phyloP scores from a whole-genome alignment of 1,284 basidiomycete species.

The Fomes fomentarius region DNA sequence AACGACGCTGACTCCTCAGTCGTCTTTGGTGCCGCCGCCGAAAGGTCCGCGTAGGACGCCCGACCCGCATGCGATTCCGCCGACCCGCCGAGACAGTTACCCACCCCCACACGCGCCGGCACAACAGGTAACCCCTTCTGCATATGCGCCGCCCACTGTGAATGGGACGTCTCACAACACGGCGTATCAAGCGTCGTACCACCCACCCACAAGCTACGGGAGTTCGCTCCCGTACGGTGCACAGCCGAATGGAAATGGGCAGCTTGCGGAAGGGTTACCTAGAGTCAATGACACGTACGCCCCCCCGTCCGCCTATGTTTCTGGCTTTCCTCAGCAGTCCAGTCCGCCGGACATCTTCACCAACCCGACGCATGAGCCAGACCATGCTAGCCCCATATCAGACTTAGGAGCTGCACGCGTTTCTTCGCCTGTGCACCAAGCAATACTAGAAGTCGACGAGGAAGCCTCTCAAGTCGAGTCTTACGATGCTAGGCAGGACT shows the following conservation, averaged over 20 bases:
- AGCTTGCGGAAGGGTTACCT: slow-evolving; percentile 4
- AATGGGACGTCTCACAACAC: slow-evolving; percentile 5
- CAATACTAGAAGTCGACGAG: slow-evolving; percentile 7
- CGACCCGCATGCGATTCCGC: slow-evolving; percentile 7
- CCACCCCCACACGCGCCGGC: not conserved
- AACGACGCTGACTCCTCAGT: slow-evolving; percentile 32
- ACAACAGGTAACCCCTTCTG: not conserved
- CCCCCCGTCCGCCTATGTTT: not conserved
- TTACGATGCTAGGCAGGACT: not conserved
- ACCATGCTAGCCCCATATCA: not conserved
- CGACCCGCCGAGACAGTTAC: slow-evolving; percentile 11
- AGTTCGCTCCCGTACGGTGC: not conserved
- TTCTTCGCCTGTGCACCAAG: not conserved
- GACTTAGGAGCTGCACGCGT: not conserved
- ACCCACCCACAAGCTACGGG: not conserved
- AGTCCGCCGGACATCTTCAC: not conserved
- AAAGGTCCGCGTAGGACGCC: slow-evolving; percentile 11
- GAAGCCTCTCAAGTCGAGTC: slow-evolving; percentile 1
- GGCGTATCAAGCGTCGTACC: slow-evolving; percentile 7
- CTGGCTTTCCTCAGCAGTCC: slow-evolving; percentile 1
- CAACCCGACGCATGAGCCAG: not conserved
- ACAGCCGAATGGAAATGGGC: not conserved
- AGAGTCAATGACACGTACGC: slow-evolving; percentile 8
- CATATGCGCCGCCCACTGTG: slow-evolving; percentile 3
- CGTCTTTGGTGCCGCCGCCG: slow-evolving; percentile 13